Evolutionary conservation across 108 stramenopile genomes (phyloP).

Genomic region (Thalassiosira profunda): DNA sequence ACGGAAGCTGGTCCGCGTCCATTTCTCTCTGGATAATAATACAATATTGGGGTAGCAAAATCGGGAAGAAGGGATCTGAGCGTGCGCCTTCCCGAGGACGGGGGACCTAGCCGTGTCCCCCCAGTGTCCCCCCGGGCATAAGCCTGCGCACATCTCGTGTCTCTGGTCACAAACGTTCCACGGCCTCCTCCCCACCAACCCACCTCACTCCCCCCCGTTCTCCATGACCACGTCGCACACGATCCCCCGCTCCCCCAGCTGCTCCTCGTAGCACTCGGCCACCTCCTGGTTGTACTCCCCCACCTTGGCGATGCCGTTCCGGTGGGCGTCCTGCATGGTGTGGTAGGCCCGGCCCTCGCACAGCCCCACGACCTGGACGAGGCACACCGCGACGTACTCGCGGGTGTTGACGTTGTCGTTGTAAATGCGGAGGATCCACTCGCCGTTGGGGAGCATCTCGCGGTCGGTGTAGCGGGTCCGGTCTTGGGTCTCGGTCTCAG

Average conservation of each 20-base stretch:
- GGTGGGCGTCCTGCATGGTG: slow-evolving; percentile 88
- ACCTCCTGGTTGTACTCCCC: slow-evolving; percentile 77
- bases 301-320: slow-evolving; percentile 81
- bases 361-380: slow-evolving; percentile 80
- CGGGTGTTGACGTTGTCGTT: slow-evolving; percentile 87
- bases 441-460: slow-evolving; percentile 1
- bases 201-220: no score
- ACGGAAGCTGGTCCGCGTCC: no score
- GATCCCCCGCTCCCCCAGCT: slow-evolving; percentile 67
- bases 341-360: slow-evolving; percentile 73
- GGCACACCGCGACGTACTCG: slow-evolving; percentile 81
- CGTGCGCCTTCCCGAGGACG: no score
- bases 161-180: no score
- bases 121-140: no score
- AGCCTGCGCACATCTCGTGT: no score
- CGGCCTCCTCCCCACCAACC: no score
- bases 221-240: slow-evolving; percentile 79
- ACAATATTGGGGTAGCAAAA: no score
- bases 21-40: no score
- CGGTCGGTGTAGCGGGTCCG: not conserved
- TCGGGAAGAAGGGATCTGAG: no score
- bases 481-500: not conserved
- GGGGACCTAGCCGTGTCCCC: no score
- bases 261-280: slow-evolving; percentile 81
- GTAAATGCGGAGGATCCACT: slow-evolving; percentile 85